These are phyloP conservation scores for Cryptococcus sp. DNA, from an alignment of 1,284 basidiomycete genomes.

Conservation along the genomic window DNA sequence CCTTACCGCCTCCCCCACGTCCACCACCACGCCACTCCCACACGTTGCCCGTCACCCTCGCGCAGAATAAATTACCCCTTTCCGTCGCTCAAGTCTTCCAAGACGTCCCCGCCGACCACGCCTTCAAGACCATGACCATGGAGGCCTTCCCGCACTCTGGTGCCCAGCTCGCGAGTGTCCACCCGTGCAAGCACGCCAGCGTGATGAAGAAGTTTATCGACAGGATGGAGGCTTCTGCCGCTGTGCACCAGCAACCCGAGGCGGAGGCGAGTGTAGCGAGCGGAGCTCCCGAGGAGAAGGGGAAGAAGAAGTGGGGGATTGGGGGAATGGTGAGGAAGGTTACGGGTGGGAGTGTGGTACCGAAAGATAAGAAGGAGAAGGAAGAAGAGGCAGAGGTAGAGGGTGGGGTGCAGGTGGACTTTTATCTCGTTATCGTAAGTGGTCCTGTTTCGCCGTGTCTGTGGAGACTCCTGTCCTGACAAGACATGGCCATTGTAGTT, in stretches of 20 bases:
- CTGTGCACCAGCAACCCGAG: slow-evolving; percentile 50
- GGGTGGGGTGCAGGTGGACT: slow-evolving; percentile 84
- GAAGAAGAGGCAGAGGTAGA: slow-evolving; percentile 54
- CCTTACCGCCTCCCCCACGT: too few species aligned
- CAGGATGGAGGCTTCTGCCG: slow-evolving; percentile 81
- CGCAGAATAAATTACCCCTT: slow-evolving; percentile 76
- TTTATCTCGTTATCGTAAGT: slow-evolving; percentile 77
- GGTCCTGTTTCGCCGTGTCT: background rate
- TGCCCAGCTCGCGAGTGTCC: slow-evolving; percentile 83
- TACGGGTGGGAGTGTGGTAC: slow-evolving; percentile 52
- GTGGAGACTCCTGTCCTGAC: background rate
- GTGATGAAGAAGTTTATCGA: slow-evolving; percentile 99
- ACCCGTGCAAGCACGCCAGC: slow-evolving; percentile 97
- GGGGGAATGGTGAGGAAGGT: slow-evolving; percentile 66
- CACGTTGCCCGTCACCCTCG: background rate
- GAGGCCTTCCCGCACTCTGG: slow-evolving; percentile 92
- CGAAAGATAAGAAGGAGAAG: slow-evolving; percentile 17
- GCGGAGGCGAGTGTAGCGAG: slow-evolving; percentile 38
- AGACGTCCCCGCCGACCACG: slow-evolving; percentile 95
- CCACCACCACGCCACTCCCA: background rate
- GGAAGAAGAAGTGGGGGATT: slow-evolving; percentile 79
- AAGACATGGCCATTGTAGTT: slow-evolving; percentile 55
- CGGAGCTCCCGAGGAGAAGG: slow-evolving; percentile 45
- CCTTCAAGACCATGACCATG: slow-evolving; percentile 97
- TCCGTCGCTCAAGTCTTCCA: slow-evolving; percentile 91